Conservation (phyloP, 805 yeast genomes). For the Cyberlindnera euphorbiae region DNA sequence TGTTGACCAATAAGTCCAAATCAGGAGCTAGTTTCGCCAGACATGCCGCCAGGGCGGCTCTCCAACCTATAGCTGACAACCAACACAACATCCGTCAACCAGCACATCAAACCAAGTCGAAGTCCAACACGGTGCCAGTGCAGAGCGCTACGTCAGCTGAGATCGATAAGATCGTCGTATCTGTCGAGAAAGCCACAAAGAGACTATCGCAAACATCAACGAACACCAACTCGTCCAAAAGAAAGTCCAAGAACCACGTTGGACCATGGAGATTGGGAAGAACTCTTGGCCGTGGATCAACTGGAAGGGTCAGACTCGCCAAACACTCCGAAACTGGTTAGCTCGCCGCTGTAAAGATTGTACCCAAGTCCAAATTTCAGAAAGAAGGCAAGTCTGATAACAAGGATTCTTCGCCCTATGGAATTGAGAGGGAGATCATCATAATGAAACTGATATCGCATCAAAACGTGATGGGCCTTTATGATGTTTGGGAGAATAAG, state of each 20-base stretch:
- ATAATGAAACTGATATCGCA: constrained; percentile 79
- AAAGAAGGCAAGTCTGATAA: constrained; percentile 30
- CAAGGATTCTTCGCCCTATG: constrained; percentile 65
- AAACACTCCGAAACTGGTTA: constrained; percentile 80
- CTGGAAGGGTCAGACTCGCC: constrained; percentile 92
- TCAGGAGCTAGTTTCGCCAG: constrained; percentile 19
- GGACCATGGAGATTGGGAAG: constrained; percentile 98
- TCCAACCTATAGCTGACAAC: constrained; percentile 3
- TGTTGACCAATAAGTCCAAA: constrained; percentile 3
- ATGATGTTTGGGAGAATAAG: constrained; percentile 86
- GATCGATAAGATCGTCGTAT: constrained; percentile 26
- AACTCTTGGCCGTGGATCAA: constrained; percentile 93
- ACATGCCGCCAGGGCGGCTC: constrained; percentile 23
- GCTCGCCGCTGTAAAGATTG: constrained; percentile 94
- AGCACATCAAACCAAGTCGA: constrained; percentile 1
- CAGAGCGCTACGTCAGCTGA: constrained; percentile 13
- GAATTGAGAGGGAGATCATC: constrained; percentile 82
- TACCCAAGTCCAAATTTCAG: constrained; percentile 75
- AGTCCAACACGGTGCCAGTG: neutral
- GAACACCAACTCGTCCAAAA: constrained; percentile 26
- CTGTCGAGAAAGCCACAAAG: constrained; percentile 28
- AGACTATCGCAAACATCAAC: constrained; percentile 26
- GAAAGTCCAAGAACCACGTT: constrained; percentile 34
- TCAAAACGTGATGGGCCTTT: constrained; percentile 71
- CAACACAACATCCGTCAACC: constrained; percentile 12